Evolutionary conservation across 352 stramenopile species (phyloP), one percentile per base, ranked within the genome.

Genomic region (Phytophthora uliginosa): DNA sequence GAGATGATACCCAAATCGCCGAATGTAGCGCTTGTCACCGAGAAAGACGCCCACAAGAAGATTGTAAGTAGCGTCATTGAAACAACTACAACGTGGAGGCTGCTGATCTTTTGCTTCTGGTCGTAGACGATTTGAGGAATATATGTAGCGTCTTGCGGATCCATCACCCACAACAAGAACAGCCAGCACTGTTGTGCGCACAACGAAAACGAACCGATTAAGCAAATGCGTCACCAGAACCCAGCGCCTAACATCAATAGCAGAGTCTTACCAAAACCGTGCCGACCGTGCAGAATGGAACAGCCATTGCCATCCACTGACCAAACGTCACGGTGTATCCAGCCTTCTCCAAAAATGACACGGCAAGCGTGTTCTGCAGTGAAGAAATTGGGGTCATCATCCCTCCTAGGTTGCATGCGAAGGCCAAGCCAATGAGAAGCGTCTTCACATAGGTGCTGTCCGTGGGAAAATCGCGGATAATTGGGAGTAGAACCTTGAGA

Each of bases 331-430:
- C 84, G 50, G 69, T 90, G 68, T 95, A 96, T 13, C 90, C 90
- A 45, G 89, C 89, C 62, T 97, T 97, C 60, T 97, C 89, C 54
- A 97, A 58, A 57, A 94, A 97, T 10, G 89, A 95, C 45, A 95
- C 88, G 0, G 90, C 90, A 20, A 97, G 73, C 1, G 89, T 95
- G 70, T 97, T 97, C 58, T 98, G 94, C 26, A 98, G 75, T 59
- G 91, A 98, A 47, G 94, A 94, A 73, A 98, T 98, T 1, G 94
- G 94, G 18, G 94, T 98, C 88, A 98, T 97, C 94, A 98, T 98
- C 33, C 93, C 94, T 34, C 94, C 93, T 18, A 98, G 77, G 68
- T 98, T 98, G 73, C 94, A 98, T 1, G 94, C 93, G 58, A 98
- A 98, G n/a, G 94, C 93, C 28, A 98, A 82, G 1, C 94, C 94